Evolutionary conservation across 2,329 filamentous ascomycete species (phyloP).

Genomic region (Aspergillus sp.): DNA sequence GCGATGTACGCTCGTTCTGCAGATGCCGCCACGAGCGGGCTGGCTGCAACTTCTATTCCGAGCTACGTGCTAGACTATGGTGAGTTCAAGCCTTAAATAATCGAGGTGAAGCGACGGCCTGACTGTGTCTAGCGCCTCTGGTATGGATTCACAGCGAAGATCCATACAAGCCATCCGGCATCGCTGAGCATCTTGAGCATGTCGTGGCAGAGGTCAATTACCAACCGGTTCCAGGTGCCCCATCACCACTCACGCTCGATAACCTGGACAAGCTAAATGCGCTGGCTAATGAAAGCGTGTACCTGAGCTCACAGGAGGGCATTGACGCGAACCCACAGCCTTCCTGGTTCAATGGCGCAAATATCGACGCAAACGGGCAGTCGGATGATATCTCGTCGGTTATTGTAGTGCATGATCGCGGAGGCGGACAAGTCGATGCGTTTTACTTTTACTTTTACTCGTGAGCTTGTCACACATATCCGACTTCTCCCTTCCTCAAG

Average conservation of each 20-base stretch:
- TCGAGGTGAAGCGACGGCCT: neutral
- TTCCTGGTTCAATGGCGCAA: constrained; percentile 57
- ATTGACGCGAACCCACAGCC: constrained; percentile 49
- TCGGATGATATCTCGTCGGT: constrained; percentile 56
- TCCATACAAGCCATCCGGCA: constrained; percentile 55
- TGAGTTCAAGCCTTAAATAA: constrained; percentile 26
- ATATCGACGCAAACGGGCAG: constrained; percentile 56
- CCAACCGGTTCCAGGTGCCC: constrained; percentile 41
- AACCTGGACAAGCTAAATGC: constrained; percentile 55
- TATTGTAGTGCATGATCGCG: constrained; percentile 64
- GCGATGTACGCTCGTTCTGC: neutral
- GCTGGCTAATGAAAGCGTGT: constrained; percentile 52
- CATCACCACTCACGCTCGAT: constrained; percentile 49
- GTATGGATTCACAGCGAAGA: constrained; percentile 57
- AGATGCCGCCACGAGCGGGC: constrained; percentile 1
- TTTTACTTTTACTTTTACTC: constrained; percentile 69
- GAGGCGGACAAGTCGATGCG: constrained; percentile 57
- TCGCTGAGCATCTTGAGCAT: constrained; percentile 52
- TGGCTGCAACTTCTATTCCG: constrained; percentile 38
- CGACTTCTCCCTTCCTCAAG: neutral
- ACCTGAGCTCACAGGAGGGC: constrained; percentile 55
- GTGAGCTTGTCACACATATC: constrained; percentile 31
- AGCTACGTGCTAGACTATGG: constrained; percentile 53
- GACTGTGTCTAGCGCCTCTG: constrained; percentile 49
- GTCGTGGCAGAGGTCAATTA: constrained; percentile 52